These are phyloP conservation scores for Athelia sp. DNA, from an alignment of 1,284 basidiomycete genomes.

Conservation along the genomic window DNA sequence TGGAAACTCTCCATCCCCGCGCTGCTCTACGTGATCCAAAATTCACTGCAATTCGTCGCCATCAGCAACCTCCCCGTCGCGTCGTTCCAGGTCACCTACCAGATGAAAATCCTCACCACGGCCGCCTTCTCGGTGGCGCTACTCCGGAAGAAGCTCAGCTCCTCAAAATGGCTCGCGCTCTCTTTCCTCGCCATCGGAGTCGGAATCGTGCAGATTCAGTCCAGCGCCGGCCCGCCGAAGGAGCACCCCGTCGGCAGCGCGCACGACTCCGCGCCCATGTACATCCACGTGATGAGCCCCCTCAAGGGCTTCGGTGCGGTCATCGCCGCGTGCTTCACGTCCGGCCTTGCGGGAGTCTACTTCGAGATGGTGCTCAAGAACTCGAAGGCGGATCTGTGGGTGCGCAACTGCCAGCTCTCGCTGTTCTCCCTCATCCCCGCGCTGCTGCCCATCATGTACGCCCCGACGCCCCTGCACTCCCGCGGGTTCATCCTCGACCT, in stretches of 20 bases:
- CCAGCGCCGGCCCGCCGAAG: constrained; percentile 29
- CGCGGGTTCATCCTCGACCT: constrained; percentile 42
- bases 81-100: constrained; percentile 93
- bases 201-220: constrained; percentile 89
- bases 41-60: constrained; percentile 94
- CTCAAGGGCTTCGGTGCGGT: constrained; percentile 87
- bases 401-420: constrained; percentile 94
- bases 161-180: constrained; percentile 81
- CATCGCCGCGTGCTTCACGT: constrained; percentile 89
- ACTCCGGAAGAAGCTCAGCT: constrained; percentile 74
- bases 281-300: constrained; percentile 64
- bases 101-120: constrained; percentile 98
- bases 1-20: constrained; percentile 83
- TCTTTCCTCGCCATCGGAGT: constrained; percentile 87
- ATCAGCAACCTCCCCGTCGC: constrained; percentile 91
- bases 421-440: constrained; percentile 92
- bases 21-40: constrained; percentile 86
- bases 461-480: too few species aligned
- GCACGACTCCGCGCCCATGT: constrained; percentile 5
- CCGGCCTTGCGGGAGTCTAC: constrained; percentile 97
- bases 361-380: constrained; percentile 98
- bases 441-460: constrained; percentile 76
- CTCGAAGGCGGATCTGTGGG: constrained; percentile 88
- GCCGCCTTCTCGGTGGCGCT: constrained; percentile 90
- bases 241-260: constrained; percentile 22